A percentile compares a stretch with the other conserved stretches of the same genome.
Evolutionary conservation across 768 basidiomycete species (phyloP).

Genomic region (Dentipellis sp.): DNA sequence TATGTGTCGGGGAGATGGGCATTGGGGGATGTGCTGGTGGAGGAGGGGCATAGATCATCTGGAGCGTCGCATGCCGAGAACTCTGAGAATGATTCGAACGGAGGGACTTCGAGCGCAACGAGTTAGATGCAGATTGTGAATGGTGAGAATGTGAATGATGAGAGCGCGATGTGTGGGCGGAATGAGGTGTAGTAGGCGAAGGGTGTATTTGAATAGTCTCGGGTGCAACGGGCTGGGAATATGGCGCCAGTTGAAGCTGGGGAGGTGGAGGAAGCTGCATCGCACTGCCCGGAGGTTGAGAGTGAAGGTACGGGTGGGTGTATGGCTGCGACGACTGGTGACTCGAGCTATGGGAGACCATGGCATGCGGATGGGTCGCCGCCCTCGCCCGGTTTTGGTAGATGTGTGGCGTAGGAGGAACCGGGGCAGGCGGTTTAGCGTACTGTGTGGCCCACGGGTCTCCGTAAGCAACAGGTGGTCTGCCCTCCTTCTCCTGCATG

Average conservation of each 20-base stretch:
- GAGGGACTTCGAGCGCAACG: constrained; percentile 7
- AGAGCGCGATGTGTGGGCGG: not conserved
- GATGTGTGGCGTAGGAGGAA: not conserved
- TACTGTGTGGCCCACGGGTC: not conserved
- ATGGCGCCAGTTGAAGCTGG: constrained; percentile 7
- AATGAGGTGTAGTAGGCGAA: constrained; percentile 4
- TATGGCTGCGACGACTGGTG: not conserved
- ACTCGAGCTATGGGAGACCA: not conserved
- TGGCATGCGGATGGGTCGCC: constrained; percentile 1
- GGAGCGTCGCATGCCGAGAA: not conserved
- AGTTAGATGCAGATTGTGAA: constrained; percentile 2
- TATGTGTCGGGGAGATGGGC: not conserved
- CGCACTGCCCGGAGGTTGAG: not conserved
- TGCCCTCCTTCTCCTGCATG: not conserved
- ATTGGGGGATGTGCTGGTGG: not conserved
- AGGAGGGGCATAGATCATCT: constrained; percentile 14
- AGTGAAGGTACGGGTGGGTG: not conserved
- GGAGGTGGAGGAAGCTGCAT: constrained; percentile 2
- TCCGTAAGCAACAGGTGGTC: not conserved
- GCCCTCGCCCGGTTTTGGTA: constrained; percentile 2
- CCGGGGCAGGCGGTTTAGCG: not conserved
- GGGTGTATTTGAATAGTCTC: constrained; percentile 14
- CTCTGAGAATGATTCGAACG: not conserved
- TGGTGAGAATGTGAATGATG: not conserved
- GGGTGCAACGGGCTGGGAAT: constrained; percentile 6